Base-by-base conservation (phyloP, 2,329 filamentous ascomycete genomes). In the Neonectria magnoliae region DNA sequence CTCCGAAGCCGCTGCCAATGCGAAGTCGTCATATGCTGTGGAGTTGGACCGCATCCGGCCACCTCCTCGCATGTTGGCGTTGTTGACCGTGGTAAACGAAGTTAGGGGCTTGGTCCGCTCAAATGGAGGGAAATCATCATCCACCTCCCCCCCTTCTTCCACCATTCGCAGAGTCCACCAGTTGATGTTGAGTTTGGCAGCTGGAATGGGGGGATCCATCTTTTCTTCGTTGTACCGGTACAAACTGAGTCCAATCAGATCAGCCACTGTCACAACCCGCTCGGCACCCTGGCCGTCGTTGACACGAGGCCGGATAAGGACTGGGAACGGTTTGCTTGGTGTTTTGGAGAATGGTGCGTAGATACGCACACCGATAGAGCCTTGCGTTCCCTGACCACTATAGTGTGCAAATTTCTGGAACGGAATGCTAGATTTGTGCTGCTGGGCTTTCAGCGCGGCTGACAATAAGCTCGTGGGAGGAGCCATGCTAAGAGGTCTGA, bases 141-240 rank as follows among this genome's bases (percentile, higher is more conserved):
- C 93, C 1, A 95, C 90, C 74, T 96, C 93, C 53, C 91, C 93
- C 60, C 93, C 92, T 75, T 96, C 89, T 66, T 96, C 90, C 2
- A 94, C 92, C 89, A 97, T 94, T 44, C 92, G 87, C 60, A 97
- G 80, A 25, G 90, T 93, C 91, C 92, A 96, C 82, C 89, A 89
- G 74, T 95, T 95, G 71, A 94, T 90, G 71, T 93, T 93, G 57
- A 89, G 82, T 74, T 93, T 92, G 55, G 90, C 87, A 2, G 81
- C 76, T 0, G 88, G 81, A 10, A 96, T 81, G 1, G 85, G 76
- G 4, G 93, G 93, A 68, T 93, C 87, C 29, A 89, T 82, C 70
- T 91, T 91, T 75, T 94, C 92, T 71, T 94, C 90, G 52, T 88
- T 88, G 76, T 95, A 96, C 67, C 91, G 85, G 84, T 91, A 94